Conservation (phyloP, 306 rosid species). For the Argentina anserina region DNA sequence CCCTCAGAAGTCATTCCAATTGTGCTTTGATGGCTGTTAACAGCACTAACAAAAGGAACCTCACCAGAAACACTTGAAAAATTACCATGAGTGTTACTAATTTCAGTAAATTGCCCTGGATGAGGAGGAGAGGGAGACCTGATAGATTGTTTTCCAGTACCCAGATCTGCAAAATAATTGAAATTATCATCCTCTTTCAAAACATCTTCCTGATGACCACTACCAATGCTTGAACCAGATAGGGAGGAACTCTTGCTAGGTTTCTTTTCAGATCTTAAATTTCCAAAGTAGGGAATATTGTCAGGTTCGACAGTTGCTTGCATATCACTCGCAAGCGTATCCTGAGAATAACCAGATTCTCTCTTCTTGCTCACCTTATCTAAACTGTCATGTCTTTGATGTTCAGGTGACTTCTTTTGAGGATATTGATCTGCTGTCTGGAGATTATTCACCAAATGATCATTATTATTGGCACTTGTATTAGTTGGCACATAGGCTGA, state of each 20-base stretch:
- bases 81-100: slow-evolving; percentile 32
- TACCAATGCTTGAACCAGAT: slow-evolving; percentile 39
- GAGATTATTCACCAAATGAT: slow-evolving; percentile 32
- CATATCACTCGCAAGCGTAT: slow-evolving; percentile 33
- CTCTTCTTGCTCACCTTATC: slow-evolving; percentile 34
- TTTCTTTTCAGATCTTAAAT: slow-evolving; percentile 36
- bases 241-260: slow-evolving; percentile 36
- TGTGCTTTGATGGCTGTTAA: slow-evolving; percentile 25
- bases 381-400: slow-evolving; percentile 28
- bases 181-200: slow-evolving; percentile 24
- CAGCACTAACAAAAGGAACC: slow-evolving; percentile 43
- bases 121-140: slow-evolving; percentile 40
- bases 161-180: slow-evolving; percentile 34
- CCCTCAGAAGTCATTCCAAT: slow-evolving; percentile 36
- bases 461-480: slow-evolving; percentile 26
- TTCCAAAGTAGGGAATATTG: slow-evolving; percentile 36
- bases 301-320: slow-evolving; percentile 37
- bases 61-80: slow-evolving; percentile 27
- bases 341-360: slow-evolving; percentile 37
- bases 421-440: slow-evolving; percentile 34
- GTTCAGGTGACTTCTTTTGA: slow-evolving; percentile 39
- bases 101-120: slow-evolving; percentile 31
- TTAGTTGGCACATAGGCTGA: slow-evolving; percentile 37
- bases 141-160: slow-evolving; percentile 33
- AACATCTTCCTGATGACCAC: slow-evolving; percentile 39